Conservation (phyloP, 1,139 yeast genomes). For the Yamadazyma oceani region DNA sequence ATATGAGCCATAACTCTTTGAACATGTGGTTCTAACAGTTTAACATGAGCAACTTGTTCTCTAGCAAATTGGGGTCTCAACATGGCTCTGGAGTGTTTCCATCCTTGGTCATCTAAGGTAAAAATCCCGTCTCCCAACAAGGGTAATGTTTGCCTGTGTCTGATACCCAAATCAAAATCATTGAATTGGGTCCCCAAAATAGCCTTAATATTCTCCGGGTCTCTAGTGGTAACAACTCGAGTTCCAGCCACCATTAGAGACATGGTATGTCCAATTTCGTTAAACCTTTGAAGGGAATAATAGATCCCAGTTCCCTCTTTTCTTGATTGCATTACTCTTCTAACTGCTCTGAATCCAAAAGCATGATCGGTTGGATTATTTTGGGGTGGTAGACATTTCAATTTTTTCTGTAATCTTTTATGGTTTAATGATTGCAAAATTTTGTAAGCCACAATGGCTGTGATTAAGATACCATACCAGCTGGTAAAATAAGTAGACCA, state of each 20-base stretch:
- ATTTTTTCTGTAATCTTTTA: conserved; percentile 9
- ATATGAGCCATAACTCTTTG: conserved; percentile 37
- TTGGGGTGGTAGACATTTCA: conserved; percentile 21
- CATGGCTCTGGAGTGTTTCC: conserved; percentile 60
- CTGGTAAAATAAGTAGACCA: conserved; percentile 19
- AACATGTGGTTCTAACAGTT: conserved; percentile 46
- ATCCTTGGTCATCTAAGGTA: conserved; percentile 53
- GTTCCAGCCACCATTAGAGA: conserved; percentile 8
- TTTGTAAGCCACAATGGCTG: not conserved
- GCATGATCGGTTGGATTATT: conserved; percentile 15
- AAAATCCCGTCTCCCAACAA: conserved; percentile 58
- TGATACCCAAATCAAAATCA: conserved; percentile 51
- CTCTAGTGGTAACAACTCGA: conserved; percentile 19
- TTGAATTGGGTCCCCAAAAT: conserved; percentile 44
- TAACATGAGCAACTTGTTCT: conserved; percentile 52
- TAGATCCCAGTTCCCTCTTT: conserved; percentile 25
- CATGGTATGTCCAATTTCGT: too few relatives aligned
- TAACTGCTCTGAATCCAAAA: conserved; percentile 25
- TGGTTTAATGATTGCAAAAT: not conserved
- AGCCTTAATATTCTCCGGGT: conserved; percentile 38
- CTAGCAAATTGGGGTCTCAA: conserved; percentile 58
- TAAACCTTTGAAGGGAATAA: conserved; percentile 12
- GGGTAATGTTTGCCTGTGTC: conserved; percentile 43
- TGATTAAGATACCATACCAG: not conserved
- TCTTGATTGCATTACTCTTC: conserved; percentile 17